A percentile compares a stretch with the other conserved stretches of the same genome.
Conservation (phyloP, 495 filamentous ascomycete genomes). For the Neurospora sublineolata region DNA sequence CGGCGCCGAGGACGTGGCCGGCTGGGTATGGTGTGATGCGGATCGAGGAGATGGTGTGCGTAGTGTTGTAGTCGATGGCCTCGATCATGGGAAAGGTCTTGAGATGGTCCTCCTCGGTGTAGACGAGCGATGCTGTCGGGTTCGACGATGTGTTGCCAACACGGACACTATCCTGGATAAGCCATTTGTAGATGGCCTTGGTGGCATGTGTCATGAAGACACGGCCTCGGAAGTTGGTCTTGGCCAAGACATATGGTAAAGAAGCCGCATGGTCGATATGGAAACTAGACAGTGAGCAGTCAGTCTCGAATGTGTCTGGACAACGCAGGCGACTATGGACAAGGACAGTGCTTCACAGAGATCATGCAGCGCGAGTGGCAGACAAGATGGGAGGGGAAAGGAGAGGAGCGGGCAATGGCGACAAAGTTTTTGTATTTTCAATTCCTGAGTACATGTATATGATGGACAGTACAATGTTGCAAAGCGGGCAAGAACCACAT, state of each 20-base stretch:
- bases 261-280: slow-evolving; percentile 96
- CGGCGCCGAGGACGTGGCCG: slow-evolving; percentile 93
- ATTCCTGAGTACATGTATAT: slow-evolving; percentile 22
- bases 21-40: slow-evolving; percentile 94
- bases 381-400: slow-evolving; percentile 7
- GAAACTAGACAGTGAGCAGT: slow-evolving; percentile 50
- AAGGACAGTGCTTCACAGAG: slow-evolving; percentile 4
- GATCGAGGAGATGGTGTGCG: slow-evolving; percentile 90
- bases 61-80: slow-evolving; percentile 96
- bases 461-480: slow-evolving; percentile 16
- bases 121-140: slow-evolving; percentile 61
- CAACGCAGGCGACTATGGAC: background rate
- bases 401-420: slow-evolving; percentile 17
- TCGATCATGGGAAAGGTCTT: slow-evolving; percentile 88
- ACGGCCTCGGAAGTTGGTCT: slow-evolving; percentile 91
- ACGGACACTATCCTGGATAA: slow-evolving; percentile 91
- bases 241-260: slow-evolving; percentile 89
- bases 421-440: slow-evolving; percentile 25
- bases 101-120: slow-evolving; percentile 88
- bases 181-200: slow-evolving; percentile 98
- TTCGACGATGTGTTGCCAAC: slow-evolving; percentile 73
- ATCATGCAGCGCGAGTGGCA: slow-evolving; percentile 7
- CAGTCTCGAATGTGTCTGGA: slow-evolving; percentile 12
- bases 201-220: slow-evolving; percentile 99
- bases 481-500: background rate